A percentile compares a stretch with the other conserved stretches of the same genome.
phyloP scores from a whole-genome alignment of 1,139 yeast genomes.

The Fermentozyma sake region DNA sequence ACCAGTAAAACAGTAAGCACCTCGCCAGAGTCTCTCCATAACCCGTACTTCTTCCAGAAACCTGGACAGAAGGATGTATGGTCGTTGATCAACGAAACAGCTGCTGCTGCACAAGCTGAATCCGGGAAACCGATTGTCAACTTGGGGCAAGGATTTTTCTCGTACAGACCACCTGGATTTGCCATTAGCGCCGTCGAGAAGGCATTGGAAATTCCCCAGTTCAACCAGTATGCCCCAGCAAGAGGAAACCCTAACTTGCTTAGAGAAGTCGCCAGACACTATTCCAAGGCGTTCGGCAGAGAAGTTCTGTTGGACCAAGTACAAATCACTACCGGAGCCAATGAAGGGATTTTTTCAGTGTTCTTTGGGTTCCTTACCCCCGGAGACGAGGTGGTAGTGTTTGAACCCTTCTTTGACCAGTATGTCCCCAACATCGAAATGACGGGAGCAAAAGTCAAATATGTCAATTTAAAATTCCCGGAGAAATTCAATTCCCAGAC shows the following conservation, averaged over 20 bases:
- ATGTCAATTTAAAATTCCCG: constrained; percentile 86
- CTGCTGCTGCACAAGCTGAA: constrained; percentile 68
- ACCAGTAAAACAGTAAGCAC: constrained; percentile 2
- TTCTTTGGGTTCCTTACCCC: constrained; percentile 79
- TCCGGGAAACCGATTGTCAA: constrained; percentile 74
- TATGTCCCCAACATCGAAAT: constrained; percentile 90
- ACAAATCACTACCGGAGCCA: constrained; percentile 91
- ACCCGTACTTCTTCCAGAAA: constrained; percentile 55
- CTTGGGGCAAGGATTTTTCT: constrained; percentile 95
- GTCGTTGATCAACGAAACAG: constrained; percentile 92
- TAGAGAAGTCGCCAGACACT: constrained; percentile 63
- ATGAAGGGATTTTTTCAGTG: constrained; percentile 85
- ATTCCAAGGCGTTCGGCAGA: constrained; percentile 62
- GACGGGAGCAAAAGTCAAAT: constrained; percentile 87
- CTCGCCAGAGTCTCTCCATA: constrained; percentile 32
- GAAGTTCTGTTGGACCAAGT: constrained; percentile 61
- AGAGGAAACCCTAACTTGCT: constrained; percentile 78
- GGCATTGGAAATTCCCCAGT: constrained; percentile 66
- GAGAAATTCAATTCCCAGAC: constrained; percentile 56
- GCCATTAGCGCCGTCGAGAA: constrained; percentile 78
- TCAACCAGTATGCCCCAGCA: constrained; percentile 90
- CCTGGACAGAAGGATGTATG: constrained; percentile 81
- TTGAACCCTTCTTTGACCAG: constrained; percentile 96
- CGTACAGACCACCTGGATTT: constrained; percentile 89
- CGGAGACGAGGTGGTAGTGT: constrained; percentile 96